These are phyloP conservation scores for Termitomyces bulborhizus DNA, from an alignment of 768 basidiomycete species.

Conservation along the genomic window DNA sequence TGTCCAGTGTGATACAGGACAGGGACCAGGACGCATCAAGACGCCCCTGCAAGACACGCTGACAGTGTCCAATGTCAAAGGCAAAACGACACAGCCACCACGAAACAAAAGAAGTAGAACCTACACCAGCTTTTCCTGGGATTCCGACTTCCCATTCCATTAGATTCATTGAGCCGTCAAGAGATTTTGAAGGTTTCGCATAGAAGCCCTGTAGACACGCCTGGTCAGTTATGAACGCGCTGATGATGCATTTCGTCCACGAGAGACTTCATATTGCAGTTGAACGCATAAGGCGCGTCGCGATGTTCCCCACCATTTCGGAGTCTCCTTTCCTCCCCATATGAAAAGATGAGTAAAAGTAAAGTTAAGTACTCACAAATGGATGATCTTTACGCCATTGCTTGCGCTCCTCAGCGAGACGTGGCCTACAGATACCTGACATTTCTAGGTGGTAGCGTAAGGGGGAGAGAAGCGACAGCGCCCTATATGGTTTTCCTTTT, in stretches of 20 bases:
- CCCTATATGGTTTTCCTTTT: background rate
- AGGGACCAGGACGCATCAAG: background rate
- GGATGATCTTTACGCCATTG: slow-evolving; percentile 99
- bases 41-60: slow-evolving; percentile 7
- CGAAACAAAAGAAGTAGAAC: slow-evolving; percentile 23
- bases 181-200: slow-evolving; percentile 84
- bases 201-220: slow-evolving; percentile 76
- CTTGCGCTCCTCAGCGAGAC: slow-evolving; percentile 95
- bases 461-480: background rate
- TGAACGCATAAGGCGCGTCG: slow-evolving; percentile 6
- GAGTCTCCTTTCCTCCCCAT: background rate
- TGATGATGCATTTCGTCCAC: slow-evolving; percentile 1
- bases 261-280: background rate
- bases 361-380: slow-evolving; percentile 58
- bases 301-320: background rate
- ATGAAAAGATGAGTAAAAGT: background rate
- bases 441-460: slow-evolving; percentile 29
- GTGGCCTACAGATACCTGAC: slow-evolving; percentile 90
- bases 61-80: slow-evolving; percentile 3
- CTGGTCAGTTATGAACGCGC: slow-evolving; percentile 4
- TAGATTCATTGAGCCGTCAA: slow-evolving; percentile 93
- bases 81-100: background rate
- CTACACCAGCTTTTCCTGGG: slow-evolving; percentile 83
- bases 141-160: slow-evolving; percentile 99
- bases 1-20: slow-evolving; percentile 8